Base-by-base conservation (phyloP, 768 basidiomycete species). In the Omphalotus guepiniiformis region DNA sequence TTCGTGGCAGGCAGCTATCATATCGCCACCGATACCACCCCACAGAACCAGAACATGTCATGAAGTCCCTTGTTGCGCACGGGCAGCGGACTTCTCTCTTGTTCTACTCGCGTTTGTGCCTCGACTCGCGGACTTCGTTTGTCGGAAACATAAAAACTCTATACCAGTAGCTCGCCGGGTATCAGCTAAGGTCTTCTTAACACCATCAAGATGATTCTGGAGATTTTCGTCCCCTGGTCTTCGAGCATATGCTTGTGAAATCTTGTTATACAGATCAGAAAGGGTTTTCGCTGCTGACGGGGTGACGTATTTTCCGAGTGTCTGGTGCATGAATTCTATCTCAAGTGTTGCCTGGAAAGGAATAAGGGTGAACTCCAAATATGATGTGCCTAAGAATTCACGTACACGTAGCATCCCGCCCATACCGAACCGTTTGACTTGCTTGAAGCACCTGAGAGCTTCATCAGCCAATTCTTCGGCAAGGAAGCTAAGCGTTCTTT, bases 241-340 rank as follows among this genome's bases (percentile, higher is more conserved):
- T 23, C 89, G 83, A 30, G 83, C 78, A 67, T 98, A 98, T 15
- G 92, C 87, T 65, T 92, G 83, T 11, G 93, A 95, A 54, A 99
- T 97, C 57, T 85, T 90, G 62, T 85, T 89, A 70, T 98, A 99
- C 43, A 98, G 75, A 49, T 95, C 88, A 25, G 91, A 87, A 22
- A 99, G 79, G 40, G 83, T 90, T 59, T 83, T 82, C 28, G 88
- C 87, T 12, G 95, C 91, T 6, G 75, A 59, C 1, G 83, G 73
- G 13, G 88, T 87, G 45, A 97, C 88, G 62, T 95, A 94, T 55
- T 88, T 84, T 25, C 85, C 82, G 34, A 99, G 72, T 5, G 90
- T 93, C 69, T 98, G 96, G 65, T 99, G 95, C 75, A 98, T 84
- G 71, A 98, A 98, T 69, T 98, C 96, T 55, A 98, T 96, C 66